Percentiles rank a stretch among this genome's conserved stretches.
phyloP scores from a whole-genome alignment of 805 yeast genomes.

The Suhomyces vadensis region DNA sequence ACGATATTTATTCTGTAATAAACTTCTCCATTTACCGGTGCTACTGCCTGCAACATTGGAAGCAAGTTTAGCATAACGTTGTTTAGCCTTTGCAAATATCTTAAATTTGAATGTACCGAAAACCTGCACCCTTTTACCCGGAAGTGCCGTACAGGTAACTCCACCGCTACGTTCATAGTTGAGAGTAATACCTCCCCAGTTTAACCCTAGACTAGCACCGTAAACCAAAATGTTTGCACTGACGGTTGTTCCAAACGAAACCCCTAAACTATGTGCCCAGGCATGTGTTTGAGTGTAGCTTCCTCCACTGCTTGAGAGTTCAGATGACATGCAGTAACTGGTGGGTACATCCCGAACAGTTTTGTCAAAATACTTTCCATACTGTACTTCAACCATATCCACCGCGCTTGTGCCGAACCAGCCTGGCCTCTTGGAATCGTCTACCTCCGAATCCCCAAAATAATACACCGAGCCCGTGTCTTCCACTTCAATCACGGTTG shows the following conservation, averaged over 20 bases:
- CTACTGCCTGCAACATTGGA: background rate
- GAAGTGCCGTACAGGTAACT: constrained; percentile 17
- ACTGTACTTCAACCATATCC: constrained; percentile 21
- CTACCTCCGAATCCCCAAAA: constrained; percentile 11
- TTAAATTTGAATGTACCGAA: constrained; percentile 16
- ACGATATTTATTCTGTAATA: background rate
- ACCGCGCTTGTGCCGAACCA: constrained; percentile 9
- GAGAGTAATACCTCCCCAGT: constrained; percentile 1
- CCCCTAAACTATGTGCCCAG: constrained; percentile 8
- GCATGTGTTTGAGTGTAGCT: constrained; percentile 16
- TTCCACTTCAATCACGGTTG: constrained; percentile 10
- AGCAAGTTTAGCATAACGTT: constrained; percentile 1
- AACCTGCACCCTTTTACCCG: constrained; percentile 21
- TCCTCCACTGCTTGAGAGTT: constrained; percentile 18
- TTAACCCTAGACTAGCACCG: background rate
- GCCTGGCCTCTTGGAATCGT: background rate
- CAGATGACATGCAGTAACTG: constrained; percentile 19
- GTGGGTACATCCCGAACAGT: constrained; percentile 15
- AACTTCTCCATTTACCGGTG: constrained; percentile 1
- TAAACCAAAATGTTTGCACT: background rate
- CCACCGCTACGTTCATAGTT: constrained; percentile 14
- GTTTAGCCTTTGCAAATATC: constrained; percentile 17
- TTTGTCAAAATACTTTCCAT: constrained; percentile 11
- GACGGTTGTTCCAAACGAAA: background rate
- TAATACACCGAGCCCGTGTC: constrained; percentile 11